phyloP scores from a whole-genome alignment of 176 grass and related monocot species.

The Microstegium vimineum region DNA sequence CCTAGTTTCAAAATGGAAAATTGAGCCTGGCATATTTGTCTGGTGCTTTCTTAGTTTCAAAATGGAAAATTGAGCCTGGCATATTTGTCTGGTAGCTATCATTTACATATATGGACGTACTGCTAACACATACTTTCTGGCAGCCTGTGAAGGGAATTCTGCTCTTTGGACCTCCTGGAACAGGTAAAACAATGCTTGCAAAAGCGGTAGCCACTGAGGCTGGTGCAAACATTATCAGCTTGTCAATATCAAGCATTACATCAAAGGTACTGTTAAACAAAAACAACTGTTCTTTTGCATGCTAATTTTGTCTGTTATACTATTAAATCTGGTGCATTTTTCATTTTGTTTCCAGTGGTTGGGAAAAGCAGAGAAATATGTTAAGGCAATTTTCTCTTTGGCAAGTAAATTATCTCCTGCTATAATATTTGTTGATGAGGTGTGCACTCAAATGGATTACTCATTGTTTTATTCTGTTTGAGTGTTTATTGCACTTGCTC shows the following conservation, averaged over 20 bases:
- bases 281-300: slow-evolving; percentile 8
- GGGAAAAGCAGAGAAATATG: slow-evolving; percentile 78
- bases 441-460: slow-evolving; percentile 15
- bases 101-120: neutral
- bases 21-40: neutral
- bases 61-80: too few relatives aligned
- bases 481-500: neutral
- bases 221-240: slow-evolving; percentile 79
- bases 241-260: slow-evolving; percentile 80
- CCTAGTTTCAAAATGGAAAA: neutral
- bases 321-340: slow-evolving; percentile 1
- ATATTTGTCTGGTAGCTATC: neutral
- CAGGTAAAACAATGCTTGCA: slow-evolving; percentile 91
- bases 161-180: slow-evolving; percentile 86
- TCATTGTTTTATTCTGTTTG: neutral
- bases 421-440: slow-evolving; percentile 84
- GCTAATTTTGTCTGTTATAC: neutral
- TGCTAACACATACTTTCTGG: slow-evolving; percentile 19
- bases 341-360: slow-evolving; percentile 52
- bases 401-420: slow-evolving; percentile 79
- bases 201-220: slow-evolving; percentile 85
- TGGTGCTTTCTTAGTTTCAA: too few relatives aligned
- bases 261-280: slow-evolving; percentile 51
- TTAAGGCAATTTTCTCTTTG: slow-evolving; percentile 78
- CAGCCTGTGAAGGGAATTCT: slow-evolving; percentile 85